phyloP scores from a whole-genome alignment of 2,329 filamentous ascomycete genomes.

The Cladobotryum protrusum region DNA sequence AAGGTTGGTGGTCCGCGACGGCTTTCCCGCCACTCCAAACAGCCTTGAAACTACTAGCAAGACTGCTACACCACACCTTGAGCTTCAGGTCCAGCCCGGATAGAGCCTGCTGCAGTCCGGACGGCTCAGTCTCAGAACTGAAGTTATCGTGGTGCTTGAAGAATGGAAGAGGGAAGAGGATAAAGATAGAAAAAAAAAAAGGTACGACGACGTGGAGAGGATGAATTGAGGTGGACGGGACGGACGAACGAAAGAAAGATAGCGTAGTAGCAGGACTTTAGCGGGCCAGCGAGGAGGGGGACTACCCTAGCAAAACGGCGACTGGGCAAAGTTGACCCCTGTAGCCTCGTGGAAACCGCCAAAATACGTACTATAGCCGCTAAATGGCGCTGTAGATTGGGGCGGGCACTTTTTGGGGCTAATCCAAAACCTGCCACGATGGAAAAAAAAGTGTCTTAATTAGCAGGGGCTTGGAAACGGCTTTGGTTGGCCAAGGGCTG shows the following conservation, averaged over 20 bases:
- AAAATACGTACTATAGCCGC: conserved; percentile 3
- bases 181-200: neutral
- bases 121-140: neutral
- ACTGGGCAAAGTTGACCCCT: conserved; percentile 9
- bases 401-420: conserved; percentile 1
- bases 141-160: neutral
- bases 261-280: conserved; percentile 1
- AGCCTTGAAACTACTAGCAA: too few relatives aligned
- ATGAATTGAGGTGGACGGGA: neutral
- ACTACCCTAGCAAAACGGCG: neutral
- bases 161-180: neutral
- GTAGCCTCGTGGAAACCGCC: conserved; percentile 10
- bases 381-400: conserved; percentile 8
- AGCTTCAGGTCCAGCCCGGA: neutral
- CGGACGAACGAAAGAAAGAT: conserved; percentile 5
- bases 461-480: neutral
- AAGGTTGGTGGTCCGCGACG: neutral
- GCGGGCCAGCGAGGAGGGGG: conserved; percentile 3
- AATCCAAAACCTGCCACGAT: conserved; percentile 3
- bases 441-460: neutral
- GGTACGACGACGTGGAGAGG: conserved; percentile 1
- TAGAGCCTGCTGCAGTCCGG: neutral
- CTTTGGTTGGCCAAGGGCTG: neutral
- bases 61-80: neutral
- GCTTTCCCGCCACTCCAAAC: neutral